Percentiles rank a stretch among this genome's conserved stretches.
Conservation (phyloP, 2,329 filamentous ascomycete genomes). For the Didymella glomerata region DNA sequence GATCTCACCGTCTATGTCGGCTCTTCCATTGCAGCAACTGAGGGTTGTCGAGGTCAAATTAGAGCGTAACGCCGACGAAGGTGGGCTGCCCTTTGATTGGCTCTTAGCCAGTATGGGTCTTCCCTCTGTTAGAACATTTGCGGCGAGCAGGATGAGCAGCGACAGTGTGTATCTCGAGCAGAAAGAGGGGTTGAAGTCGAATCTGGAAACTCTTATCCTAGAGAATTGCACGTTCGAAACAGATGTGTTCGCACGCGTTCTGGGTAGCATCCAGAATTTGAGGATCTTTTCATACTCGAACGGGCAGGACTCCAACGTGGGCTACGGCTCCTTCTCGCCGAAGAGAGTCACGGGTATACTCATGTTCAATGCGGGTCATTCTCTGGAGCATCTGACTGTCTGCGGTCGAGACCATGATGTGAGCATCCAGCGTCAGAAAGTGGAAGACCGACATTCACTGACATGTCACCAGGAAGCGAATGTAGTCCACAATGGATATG, state of each 20-base stretch:
- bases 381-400: not conserved
- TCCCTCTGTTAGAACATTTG: not conserved
- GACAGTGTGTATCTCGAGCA: too few species aligned
- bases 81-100: slow-evolving; percentile 1
- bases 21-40: not conserved
- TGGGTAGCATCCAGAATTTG: not conserved
- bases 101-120: slow-evolving; percentile 3
- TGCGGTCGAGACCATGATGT: not conserved
- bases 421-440: not conserved
- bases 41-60: not conserved
- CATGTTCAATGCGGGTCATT: not conserved
- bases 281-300: not conserved
- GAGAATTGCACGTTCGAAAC: not conserved
- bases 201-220: not conserved
- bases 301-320: not conserved
- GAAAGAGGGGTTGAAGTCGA: not conserved
- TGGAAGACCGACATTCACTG: not conserved
- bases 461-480: not conserved
- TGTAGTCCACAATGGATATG: not conserved
- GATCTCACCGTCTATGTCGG: not conserved
- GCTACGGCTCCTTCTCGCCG: not conserved
- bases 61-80: not conserved
- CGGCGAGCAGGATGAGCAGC: not conserved
- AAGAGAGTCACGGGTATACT: not conserved
- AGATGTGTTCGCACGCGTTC: not conserved